Conservation (phyloP, 2,329 filamentous ascomycete species). For the Aspergillus fischeri region DNA sequence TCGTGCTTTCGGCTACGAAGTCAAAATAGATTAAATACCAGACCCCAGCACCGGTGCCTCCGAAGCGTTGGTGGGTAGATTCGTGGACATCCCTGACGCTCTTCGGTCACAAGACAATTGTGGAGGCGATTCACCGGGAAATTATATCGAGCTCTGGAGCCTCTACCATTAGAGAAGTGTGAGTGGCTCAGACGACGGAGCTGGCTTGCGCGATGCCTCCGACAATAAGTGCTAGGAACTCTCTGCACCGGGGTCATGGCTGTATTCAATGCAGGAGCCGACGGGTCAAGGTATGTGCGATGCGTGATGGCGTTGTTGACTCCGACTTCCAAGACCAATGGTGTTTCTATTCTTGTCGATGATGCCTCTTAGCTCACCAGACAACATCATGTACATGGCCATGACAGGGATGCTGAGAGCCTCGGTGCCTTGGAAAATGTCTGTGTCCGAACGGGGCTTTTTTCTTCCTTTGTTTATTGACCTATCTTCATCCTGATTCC, state of each 20-base stretch:
- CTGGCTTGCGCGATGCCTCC: conserved; percentile 14
- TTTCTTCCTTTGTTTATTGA: background rate
- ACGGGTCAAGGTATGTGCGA: conserved; percentile 19
- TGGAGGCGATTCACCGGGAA: background rate
- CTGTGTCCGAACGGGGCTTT: background rate
- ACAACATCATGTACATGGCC: background rate
- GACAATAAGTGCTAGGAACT: conserved; percentile 10
- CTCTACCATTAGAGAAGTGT: background rate
- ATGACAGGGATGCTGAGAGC: background rate
- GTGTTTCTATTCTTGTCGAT: background rate
- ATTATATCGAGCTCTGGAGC: background rate
- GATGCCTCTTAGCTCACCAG: background rate
- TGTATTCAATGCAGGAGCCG: conserved; percentile 17
- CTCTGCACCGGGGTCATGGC: conserved; percentile 11
- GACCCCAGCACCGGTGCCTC: background rate
- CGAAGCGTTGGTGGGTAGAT: background rate
- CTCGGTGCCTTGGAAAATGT: background rate
- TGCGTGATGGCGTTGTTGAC: background rate
- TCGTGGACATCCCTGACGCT: background rate
- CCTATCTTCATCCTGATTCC: background rate
- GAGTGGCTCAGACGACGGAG: background rate
- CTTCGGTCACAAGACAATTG: background rate
- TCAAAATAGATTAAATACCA: conserved; percentile 15
- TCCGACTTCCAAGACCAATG: background rate
- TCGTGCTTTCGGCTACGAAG: conserved; percentile 2